Base-by-base conservation (phyloP, 768 basidiomycete genomes). In the Rhodotorula graminis region DNA sequence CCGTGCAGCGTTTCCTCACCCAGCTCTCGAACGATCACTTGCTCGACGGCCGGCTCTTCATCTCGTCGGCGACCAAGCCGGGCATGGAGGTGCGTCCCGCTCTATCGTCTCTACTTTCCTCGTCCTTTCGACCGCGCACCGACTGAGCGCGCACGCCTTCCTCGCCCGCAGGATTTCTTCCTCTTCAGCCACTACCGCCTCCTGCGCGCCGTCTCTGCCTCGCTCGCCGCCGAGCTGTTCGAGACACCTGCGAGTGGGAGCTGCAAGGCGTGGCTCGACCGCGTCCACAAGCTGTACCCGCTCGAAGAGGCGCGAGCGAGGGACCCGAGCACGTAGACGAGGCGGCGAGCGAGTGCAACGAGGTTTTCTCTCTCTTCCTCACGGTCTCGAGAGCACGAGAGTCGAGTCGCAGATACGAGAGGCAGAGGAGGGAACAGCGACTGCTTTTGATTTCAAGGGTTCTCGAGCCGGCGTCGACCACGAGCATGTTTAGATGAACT, bases 121-220 rank as follows among this genome's bases (percentile, higher is more conserved):
- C 3, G 3, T 29, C 44, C 29, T 15, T 12, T 10, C 18, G 27
- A 40, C 33, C 0, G 47, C 29, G 16, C 19, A 16, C 25, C n/a
- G n/a, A n/a, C n/a, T n/a, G n/a, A n/a, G n/a, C n/a, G n/a, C n/a
- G n/a, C n/a, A n/a, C n/a, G n/a, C n/a, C n/a, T n/a, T n/a, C n/a
- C n/a, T n/a, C n/a, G n/a, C 6, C 18, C 2, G 27, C 60, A 71
- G 70, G 70, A 71, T 56, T 71, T 71, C 53, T 11, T 25, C 37
- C 27, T 65, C 16, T 19, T 55, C 11, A 59, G 64, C 31, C 6
- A 19, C 7, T 25, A 50, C 25, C 70, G 61, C 29, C 61, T 65
- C 31, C 25, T 71, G 25, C 59, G 64, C 21, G 56, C 64, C 19
- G 60, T 57, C 27, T 71, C 70, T 3, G 44, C 70, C 5, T 2